These are phyloP conservation scores for Cinchona pubescens DNA, from an alignment of 257 asterid species.

Conservation along the genomic window DNA sequence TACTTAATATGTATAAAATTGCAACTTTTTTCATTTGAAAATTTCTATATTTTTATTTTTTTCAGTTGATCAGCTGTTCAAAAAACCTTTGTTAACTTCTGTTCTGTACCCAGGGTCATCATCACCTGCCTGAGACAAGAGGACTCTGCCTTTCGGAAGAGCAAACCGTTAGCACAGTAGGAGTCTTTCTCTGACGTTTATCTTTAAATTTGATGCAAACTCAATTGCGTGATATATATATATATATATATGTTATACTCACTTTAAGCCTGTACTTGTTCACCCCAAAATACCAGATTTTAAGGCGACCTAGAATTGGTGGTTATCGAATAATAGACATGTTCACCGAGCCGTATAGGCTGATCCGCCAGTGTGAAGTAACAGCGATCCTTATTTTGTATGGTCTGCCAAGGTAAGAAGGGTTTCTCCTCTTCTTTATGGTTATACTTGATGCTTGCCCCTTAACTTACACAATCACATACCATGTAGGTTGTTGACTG, in stretches of 20 bases:
- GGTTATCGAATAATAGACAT: conserved; percentile 77
- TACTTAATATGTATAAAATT: neutral
- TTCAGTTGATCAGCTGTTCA: neutral
- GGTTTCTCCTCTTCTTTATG: neutral
- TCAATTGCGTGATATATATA: neutral
- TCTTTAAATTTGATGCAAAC: neutral
- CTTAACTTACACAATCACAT: neutral
- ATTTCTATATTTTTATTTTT: neutral
- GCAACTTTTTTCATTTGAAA: neutral
- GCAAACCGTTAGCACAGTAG: conserved; percentile 82
- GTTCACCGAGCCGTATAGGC: conserved; percentile 90
- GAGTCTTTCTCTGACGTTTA: conserved; percentile 20
- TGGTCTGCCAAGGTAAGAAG: conserved; percentile 86
- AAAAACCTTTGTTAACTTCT: neutral
- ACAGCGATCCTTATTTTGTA: conserved; percentile 91
- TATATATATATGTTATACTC: neutral
- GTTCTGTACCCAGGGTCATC: conserved; percentile 65
- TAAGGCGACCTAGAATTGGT: conserved; percentile 80
- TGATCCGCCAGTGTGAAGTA: conserved; percentile 80
- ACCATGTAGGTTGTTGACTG: conserved; percentile 66
- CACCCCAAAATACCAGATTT: conserved; percentile 47
- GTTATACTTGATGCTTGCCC: conserved; percentile 2
- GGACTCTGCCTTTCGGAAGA: conserved; percentile 97
- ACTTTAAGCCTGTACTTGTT: conserved; percentile 1
- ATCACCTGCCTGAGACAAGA: conserved; percentile 85